phyloP scores from a whole-genome alignment of 2,329 filamentous ascomycete genomes.

The Alternaria solani region DNA sequence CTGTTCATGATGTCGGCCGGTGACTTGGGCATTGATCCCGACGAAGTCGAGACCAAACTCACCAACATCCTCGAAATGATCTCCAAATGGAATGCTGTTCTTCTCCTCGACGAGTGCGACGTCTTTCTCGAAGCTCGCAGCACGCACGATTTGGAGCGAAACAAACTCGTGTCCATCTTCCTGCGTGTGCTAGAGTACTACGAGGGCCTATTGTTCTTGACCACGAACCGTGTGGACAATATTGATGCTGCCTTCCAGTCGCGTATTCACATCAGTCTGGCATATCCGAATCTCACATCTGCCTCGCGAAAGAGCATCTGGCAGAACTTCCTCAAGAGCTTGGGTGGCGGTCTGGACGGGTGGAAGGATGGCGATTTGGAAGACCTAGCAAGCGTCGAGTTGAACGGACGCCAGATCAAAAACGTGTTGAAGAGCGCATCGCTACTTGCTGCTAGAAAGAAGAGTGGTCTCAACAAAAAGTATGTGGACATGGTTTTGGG shows the following conservation, averaged over 20 bases:
- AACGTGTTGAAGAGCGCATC: slow-evolving; percentile 48
- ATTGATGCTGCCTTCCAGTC: slow-evolving; percentile 41
- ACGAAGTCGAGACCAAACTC: slow-evolving; percentile 56
- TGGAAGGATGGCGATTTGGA: slow-evolving; percentile 42
- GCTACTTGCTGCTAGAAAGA: slow-evolving; percentile 32
- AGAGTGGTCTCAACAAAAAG: slow-evolving; percentile 27
- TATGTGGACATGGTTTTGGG: slow-evolving; percentile 42
- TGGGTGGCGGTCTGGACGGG: slow-evolving; percentile 16
- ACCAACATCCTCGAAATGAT: slow-evolving; percentile 59
- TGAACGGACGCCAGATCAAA: slow-evolving; percentile 63
- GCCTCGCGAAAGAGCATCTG: slow-evolving; percentile 35
- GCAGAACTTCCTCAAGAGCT: slow-evolving; percentile 32
- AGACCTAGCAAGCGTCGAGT: slow-evolving; percentile 51
- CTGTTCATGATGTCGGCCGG: slow-evolving; percentile 83
- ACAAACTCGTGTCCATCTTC: slow-evolving; percentile 50
- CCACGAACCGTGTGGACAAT: slow-evolving; percentile 41
- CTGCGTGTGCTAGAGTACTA: slow-evolving; percentile 41
- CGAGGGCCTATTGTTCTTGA: slow-evolving; percentile 44
- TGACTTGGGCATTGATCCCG: slow-evolving; percentile 58
- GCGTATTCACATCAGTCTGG: slow-evolving; percentile 40
- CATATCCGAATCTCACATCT: slow-evolving; percentile 31
- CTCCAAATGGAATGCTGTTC: slow-evolving; percentile 60
- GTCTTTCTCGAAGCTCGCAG: slow-evolving; percentile 65
- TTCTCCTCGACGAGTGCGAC: slow-evolving; percentile 68
- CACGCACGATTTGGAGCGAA: slow-evolving; percentile 38